Evolutionary conservation across 2,329 filamentous ascomycete species (phyloP), one percentile per base, ranked within the genome.

Genomic region (Colletotrichum sp.): DNA sequence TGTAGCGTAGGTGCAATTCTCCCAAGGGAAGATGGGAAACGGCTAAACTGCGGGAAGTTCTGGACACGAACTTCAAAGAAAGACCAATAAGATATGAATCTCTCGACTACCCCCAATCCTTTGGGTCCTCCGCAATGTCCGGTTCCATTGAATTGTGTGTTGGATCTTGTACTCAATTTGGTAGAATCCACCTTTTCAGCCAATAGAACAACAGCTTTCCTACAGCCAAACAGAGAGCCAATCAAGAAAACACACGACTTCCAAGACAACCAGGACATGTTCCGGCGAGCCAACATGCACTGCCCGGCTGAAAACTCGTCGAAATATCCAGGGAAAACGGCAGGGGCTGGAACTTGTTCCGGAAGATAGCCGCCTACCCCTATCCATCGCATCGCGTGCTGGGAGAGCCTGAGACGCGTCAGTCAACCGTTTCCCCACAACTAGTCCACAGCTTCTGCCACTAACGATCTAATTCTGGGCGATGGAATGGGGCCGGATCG

Each of bases 401-500:
- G 39, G 39, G 39, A 49, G 39, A n/a, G 39, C 39, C 39, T n/a
- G 71, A 71, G 71, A 74, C 67, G 67, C 71, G 71, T 71, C 44
- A 74, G 71, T 65, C 49, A 30, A 52, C 60, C 26, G 26, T 26
- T 12, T 34, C 57, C n/a, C 67, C 59, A 55, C 59, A 74, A 65
- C 9, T 49, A 65, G 57, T 24, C 72, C 67, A 74, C 60, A 36
- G 18, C 59, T 44, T 71, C 34, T 16, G 32, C 68, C 32, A 44
- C 59, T 24, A 36, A 49, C 5, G 21, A 60, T 39, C 68, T 28
- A 59, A 59, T 26, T 65, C 12, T 52, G 44, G 21, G 55, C 28
- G 71, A 68, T 44, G 39, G 57, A 24, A 65, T 59, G 62, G 72
- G 72, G 68, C 62, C 59, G 68, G 62, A 75, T 75, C 52, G 52